Percentiles rank a stretch among this genome's conserved stretches.
Evolutionary conservation across 192 early-diverging fungal species (phyloP).

Genomic region (Coemansia sp.): DNA sequence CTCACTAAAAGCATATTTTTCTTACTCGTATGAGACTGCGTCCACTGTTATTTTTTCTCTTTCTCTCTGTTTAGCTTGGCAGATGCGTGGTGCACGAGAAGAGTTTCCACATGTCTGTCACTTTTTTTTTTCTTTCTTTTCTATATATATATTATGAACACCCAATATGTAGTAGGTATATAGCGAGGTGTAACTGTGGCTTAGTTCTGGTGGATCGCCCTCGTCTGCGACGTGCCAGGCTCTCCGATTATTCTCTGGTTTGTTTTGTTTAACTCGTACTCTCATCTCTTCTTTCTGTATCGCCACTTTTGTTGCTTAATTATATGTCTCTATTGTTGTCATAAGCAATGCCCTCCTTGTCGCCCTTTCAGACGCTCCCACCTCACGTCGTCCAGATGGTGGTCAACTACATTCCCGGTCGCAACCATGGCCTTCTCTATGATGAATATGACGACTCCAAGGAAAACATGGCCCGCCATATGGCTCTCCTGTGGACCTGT

Average conservation of each 20-base stretch:
- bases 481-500: not conserved
- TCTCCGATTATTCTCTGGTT: too few species aligned
- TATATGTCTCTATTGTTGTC: not conserved
- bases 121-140: not conserved
- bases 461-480: not conserved
- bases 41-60: conserved; percentile 1
- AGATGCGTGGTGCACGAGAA: not conserved
- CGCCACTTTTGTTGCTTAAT: not conserved
- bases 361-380: not conserved
- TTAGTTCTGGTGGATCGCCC: too few species aligned
- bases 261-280: too few species aligned
- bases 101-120: not conserved
- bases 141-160: too few species aligned
- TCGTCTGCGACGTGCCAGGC: too few species aligned
- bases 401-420: not conserved
- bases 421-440: not conserved
- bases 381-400: not conserved
- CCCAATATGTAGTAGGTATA: too few species aligned
- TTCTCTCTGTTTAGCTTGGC: not conserved
- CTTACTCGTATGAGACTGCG: conserved; percentile 5
- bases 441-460: not conserved
- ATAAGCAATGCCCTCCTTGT: not conserved
- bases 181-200: too few species aligned
- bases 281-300: conserved; percentile 6
- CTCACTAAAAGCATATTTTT: conserved; percentile 26